These are phyloP conservation scores for Cladosporium austrohemisphaericum DNA, from an alignment of 2,329 filamentous ascomycete genomes.

Conservation along the genomic window DNA sequence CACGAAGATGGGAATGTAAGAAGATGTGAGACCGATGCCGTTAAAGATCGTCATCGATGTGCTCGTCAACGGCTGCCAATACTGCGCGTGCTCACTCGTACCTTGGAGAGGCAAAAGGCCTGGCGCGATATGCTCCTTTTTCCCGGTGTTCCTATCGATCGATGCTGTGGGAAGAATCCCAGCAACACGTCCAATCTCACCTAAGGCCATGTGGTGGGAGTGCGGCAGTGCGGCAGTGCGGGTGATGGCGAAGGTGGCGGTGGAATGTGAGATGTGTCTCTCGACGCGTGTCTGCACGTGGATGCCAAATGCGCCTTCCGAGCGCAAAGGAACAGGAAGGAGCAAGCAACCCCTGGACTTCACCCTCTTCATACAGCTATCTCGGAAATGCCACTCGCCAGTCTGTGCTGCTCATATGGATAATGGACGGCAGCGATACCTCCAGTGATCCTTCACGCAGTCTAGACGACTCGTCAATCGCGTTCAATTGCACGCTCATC, in stretches of 20 bases:
- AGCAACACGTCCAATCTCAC: too few species aligned
- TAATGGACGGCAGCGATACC: too few species aligned
- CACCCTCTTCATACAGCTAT: not conserved
- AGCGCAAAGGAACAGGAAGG: too few species aligned
- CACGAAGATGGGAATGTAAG: not conserved
- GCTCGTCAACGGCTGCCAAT: conserved; percentile 10
- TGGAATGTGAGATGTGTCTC: conserved; percentile 15
- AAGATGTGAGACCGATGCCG: conserved; percentile 7
- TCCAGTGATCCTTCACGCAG: conserved; percentile 1
- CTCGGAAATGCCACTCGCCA: too few species aligned
- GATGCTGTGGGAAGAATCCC: not conserved
- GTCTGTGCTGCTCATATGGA: conserved; percentile 2
- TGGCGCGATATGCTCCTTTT: not conserved
- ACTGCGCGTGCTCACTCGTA: conserved; percentile 12
- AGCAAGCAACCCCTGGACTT: conserved; percentile 4
- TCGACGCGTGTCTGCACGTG: conserved; percentile 2
- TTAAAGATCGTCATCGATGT: conserved; percentile 5
- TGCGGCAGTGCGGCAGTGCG: too few species aligned
- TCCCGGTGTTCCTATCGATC: not conserved
- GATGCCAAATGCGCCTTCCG: not conserved
- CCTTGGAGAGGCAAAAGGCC: not conserved
- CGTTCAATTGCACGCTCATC: not conserved
- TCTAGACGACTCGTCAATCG: not conserved
- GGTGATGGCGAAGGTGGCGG: not conserved
- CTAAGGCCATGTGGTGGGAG: not conserved